Percentiles rank a stretch among this genome's conserved stretches.
phyloP scores from a whole-genome alignment of 2,329 filamentous ascomycete species.

The Cercospora brassicicola region DNA sequence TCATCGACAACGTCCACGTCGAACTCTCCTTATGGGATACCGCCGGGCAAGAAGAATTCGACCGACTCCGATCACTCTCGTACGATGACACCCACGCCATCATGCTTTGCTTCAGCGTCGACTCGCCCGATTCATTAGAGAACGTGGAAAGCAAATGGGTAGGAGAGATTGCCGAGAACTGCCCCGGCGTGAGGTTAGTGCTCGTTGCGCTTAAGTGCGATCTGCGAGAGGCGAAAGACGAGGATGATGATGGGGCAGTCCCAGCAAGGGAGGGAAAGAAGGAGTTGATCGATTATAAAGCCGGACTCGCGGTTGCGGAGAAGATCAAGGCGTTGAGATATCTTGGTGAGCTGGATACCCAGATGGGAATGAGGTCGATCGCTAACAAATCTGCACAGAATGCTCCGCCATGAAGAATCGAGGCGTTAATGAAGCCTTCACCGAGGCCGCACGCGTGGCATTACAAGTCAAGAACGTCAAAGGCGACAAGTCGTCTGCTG shows the following conservation, averaged over 20 bases:
- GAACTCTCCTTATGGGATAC: constrained; percentile 98
- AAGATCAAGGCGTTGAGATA: constrained; percentile 91
- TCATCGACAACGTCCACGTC: constrained; percentile 95
- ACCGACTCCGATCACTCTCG: constrained; percentile 88
- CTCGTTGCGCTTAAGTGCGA: constrained; percentile 97
- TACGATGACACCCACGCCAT: constrained; percentile 98
- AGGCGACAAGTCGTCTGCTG: constrained; percentile 43
- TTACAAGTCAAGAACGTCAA: constrained; percentile 58
- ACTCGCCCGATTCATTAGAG: constrained; percentile 92
- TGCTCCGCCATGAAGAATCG: constrained; percentile 98
- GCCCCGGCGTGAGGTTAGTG: constrained; percentile 90
- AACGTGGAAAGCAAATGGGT: constrained; percentile 99
- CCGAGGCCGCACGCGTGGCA: constrained; percentile 92
- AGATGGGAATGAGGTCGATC: background rate
- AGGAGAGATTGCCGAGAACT: constrained; percentile 96
- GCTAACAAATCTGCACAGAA: constrained; percentile 56
- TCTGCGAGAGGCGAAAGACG: constrained; percentile 72
- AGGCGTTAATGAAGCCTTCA: constrained; percentile 97
- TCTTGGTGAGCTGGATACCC: constrained; percentile 55
- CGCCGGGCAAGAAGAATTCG: constrained; percentile 97
- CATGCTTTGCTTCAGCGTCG: constrained; percentile 97
- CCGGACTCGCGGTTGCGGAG: constrained; percentile 86
- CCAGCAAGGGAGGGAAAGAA: constrained; percentile 51
- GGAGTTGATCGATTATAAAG: constrained; percentile 82
- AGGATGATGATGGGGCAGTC: constrained; percentile 64